Conservation (phyloP, 192 early-diverging fungal species). For the Phycomyces nitens region DNA sequence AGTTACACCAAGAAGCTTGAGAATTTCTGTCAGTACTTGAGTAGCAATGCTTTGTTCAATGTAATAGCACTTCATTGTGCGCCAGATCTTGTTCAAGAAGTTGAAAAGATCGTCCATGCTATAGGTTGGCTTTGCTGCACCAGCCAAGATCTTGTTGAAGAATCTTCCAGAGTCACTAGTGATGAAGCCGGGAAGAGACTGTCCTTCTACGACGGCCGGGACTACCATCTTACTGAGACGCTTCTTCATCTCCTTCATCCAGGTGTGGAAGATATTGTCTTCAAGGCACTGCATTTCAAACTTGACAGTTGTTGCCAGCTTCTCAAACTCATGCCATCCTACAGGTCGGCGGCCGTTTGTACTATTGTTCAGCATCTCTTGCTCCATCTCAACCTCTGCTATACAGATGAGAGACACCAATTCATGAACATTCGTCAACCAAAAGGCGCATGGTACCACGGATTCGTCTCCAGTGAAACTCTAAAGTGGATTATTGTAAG, state of each 20-base stretch:
- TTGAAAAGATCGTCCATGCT: slow-evolving; percentile 94
- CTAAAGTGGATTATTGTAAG: slow-evolving; percentile 29
- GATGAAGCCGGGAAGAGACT: slow-evolving; percentile 91
- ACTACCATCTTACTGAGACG: slow-evolving; percentile 91
- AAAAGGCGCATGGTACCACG: slow-evolving; percentile 81
- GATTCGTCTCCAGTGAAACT: slow-evolving; percentile 82
- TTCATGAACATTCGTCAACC: slow-evolving; percentile 97
- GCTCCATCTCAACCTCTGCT: slow-evolving; percentile 66
- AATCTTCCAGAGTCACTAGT: slow-evolving; percentile 87
- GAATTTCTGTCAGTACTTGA: slow-evolving; percentile 92
- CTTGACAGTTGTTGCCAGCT: slow-evolving; percentile 80
- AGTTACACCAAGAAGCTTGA: slow-evolving; percentile 92
- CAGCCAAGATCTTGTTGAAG: slow-evolving; percentile 84
- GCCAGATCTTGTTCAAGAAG: slow-evolving; percentile 91
- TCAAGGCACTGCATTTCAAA: slow-evolving; percentile 88
- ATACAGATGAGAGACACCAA: slow-evolving; percentile 83
- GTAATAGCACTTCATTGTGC: slow-evolving; percentile 97
- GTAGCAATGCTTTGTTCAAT: slow-evolving; percentile 88
- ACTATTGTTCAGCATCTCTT: slow-evolving; percentile 62
- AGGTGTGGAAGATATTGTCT: slow-evolving; percentile 94
- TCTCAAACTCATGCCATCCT: slow-evolving; percentile 69
- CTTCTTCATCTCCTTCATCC: slow-evolving; percentile 98
- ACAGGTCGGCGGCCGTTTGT: slow-evolving; percentile 55
- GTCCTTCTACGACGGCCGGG: slow-evolving; percentile 94
- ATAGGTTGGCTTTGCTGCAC: slow-evolving; percentile 69